Evolutionary conservation across 192 early-diverging fungal genomes (phyloP), one percentile per base, ranked within the genome.

Genomic region (Thamnidium elegans): DNA sequence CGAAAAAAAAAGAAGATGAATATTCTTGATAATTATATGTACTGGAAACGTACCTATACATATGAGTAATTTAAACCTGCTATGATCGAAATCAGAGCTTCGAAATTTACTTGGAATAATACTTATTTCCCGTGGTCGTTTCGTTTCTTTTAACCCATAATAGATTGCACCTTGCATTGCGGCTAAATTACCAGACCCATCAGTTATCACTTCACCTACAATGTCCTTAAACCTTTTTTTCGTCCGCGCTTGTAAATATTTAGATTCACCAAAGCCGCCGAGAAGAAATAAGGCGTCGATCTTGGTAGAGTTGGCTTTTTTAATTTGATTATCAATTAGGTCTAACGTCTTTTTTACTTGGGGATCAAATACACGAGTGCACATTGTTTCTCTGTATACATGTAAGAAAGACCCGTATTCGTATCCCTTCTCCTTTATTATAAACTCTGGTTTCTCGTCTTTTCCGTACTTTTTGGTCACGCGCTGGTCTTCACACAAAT

Each of bases 191-290:
- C 55, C 55, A 17, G 31, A n/a, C 1, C 10, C 19, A 36, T 39
- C 30, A 15, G 15, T n/a, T n/a, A 58, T 9, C n/a, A 58, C 19
- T 15, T 42, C 10, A 14, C 55, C 55, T 10, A 31, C 36, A 17
- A 11, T 2, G 10, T 19, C 19, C 0, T 21, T 17, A 11, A 43
- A 43, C 7, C 42, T 43, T 11, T 8, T 43, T 11, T 8, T 5
- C 2, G 36, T 23, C 9, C 7, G 31, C n/a, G 1, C 7, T 42
- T 58, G 30, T 3, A 58, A 19, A 19, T 58, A 58, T 19, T 26
- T 26, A 19, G 55, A 58, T 36, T 36, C 19, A 3, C 55, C 55
- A 10, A 58, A 58, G 9, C 55, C 55, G 8, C 55, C 55, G 17
- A 58, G 55, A n/a, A 58, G 32, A 9, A 58, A 58, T 17, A 32